Percentiles rank a stretch among this genome's conserved stretches.
phyloP scores from a whole-genome alignment of 495 filamentous ascomycete species.

The Penicillium coprophilum region DNA sequence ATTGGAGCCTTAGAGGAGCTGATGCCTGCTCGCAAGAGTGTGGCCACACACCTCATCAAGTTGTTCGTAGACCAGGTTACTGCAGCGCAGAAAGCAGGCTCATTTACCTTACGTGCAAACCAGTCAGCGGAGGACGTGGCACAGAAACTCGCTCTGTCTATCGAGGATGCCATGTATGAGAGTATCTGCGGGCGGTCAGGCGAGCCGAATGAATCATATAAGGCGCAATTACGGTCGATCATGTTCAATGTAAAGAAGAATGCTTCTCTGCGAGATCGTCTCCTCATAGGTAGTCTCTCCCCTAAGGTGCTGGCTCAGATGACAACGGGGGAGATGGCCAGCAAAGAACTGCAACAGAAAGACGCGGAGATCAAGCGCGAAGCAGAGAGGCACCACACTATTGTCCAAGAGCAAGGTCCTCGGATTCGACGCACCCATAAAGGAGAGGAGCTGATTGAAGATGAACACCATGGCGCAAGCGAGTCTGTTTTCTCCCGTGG shows the following conservation, averaged over 20 bases:
- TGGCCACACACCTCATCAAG: slow-evolving; percentile 52
- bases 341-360: slow-evolving; percentile 80
- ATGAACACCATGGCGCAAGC: slow-evolving; percentile 51
- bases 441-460: slow-evolving; percentile 86
- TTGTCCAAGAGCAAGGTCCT: slow-evolving; percentile 79
- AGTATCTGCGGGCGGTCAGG: slow-evolving; percentile 51
- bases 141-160: slow-evolving; percentile 60
- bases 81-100: slow-evolving; percentile 48
- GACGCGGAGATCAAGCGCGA: slow-evolving; percentile 72
- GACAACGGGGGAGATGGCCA: slow-evolving; percentile 84
- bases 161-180: slow-evolving; percentile 70
- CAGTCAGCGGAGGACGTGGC: slow-evolving; percentile 53
- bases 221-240: slow-evolving; percentile 61
- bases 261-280: slow-evolving; percentile 67
- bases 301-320: slow-evolving; percentile 75
- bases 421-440: slow-evolving; percentile 90
- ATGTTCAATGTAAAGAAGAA: slow-evolving; percentile 86
- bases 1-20: slow-evolving; percentile 41
- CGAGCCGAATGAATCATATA: slow-evolving; percentile 55
- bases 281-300: slow-evolving; percentile 68
- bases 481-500: slow-evolving; percentile 52
- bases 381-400: slow-evolving; percentile 83
- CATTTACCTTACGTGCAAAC: slow-evolving; percentile 52
- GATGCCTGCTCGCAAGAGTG: slow-evolving; percentile 48
- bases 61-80: slow-evolving; percentile 54